Evolutionary conservation across 1,139 yeast genomes (phyloP), one percentile per base, ranked within the genome.

Genomic region (Kurtzmaniella quercitrusa): DNA sequence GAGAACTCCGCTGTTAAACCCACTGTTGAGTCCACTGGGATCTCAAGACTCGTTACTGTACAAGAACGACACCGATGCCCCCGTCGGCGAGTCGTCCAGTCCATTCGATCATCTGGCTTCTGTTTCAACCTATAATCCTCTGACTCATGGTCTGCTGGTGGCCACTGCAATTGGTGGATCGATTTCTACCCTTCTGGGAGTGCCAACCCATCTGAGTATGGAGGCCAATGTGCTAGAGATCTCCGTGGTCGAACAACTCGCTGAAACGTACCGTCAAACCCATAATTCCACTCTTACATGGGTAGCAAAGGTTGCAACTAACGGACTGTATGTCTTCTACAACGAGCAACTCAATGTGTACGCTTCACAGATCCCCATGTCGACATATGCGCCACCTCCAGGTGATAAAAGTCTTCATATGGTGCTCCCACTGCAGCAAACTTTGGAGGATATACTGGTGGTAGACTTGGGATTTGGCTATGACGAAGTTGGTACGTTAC

Each of bases 241-340:
- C 27, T 68, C 64, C 4, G 70, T 62, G 34, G 77, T 79, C 1
- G 77, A 70, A 45, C 56, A 53, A 31, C 50, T 67, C 43, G 65
- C 65, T 6, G 60, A 60, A 12, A 63, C 60, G n/a, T 73, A 64
- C 43, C 57, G 62, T 21, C 48, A 54, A n/a, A 50, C 52, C 11
- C 49, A 64, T 43, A 63, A 64, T 23, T 57, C 52, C 47, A 58
- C 59, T 12, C 63, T 68, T 2, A 53, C 65, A 1, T 73, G 77
- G 90, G 60, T 81, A 1, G 85, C 89, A 0, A 72, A 75, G 42
- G 65, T 75, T n/a, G 75, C 85, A 2, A 65, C 70, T 9, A 73
- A 70, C 43, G 85, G 82, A n/a, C 75, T 75, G 43, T 61, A 82
- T 21, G 63, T 82, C 2, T 85, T 72, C 58, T 81, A 77, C 58